phyloP scores from a whole-genome alignment of 129 eudicot species.

The Erigeron canadensis region DNA sequence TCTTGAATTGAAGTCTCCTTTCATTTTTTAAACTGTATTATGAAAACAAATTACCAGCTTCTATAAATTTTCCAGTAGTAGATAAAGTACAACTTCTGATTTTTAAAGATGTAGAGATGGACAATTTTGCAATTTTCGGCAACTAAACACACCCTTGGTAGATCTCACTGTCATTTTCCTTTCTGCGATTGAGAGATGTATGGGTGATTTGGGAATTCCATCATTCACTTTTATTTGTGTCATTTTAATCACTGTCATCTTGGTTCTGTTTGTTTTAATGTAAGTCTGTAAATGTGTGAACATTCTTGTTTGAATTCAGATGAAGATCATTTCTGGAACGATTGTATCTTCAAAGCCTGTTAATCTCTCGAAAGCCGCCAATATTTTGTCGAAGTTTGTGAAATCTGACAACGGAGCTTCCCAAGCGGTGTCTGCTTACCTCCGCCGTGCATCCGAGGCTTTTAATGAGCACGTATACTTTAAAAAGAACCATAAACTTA shows the following conservation, averaged over 20 bases:
- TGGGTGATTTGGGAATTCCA: background rate
- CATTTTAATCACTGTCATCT: background rate
- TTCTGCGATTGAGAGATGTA: background rate
- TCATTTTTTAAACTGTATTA: background rate
- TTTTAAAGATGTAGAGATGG: too few relatives aligned
- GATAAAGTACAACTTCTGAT: background rate
- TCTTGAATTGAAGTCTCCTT: too few relatives aligned
- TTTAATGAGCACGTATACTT: conserved; percentile 41
- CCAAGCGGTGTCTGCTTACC: conserved; percentile 46
- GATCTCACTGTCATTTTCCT: background rate
- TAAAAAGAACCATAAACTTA: conserved; percentile 27
- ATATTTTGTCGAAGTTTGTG: conserved; percentile 40
- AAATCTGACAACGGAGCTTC: conserved; percentile 53
- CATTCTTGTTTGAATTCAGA: conserved; percentile 22
- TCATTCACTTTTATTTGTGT: background rate
- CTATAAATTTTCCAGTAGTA: background rate
- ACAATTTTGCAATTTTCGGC: too few relatives aligned
- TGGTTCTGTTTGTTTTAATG: background rate
- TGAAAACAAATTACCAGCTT: background rate
- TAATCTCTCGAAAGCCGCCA: conserved; percentile 53
- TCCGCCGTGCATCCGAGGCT: conserved; percentile 41
- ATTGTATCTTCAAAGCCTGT: conserved; percentile 44
- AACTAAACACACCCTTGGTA: background rate
- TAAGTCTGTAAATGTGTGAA: background rate
- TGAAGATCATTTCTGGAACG: conserved; percentile 51